These are phyloP conservation scores for Cyclotella baltica DNA, from an alignment of 108 stramenopile genomes.

Conservation along the genomic window DNA sequence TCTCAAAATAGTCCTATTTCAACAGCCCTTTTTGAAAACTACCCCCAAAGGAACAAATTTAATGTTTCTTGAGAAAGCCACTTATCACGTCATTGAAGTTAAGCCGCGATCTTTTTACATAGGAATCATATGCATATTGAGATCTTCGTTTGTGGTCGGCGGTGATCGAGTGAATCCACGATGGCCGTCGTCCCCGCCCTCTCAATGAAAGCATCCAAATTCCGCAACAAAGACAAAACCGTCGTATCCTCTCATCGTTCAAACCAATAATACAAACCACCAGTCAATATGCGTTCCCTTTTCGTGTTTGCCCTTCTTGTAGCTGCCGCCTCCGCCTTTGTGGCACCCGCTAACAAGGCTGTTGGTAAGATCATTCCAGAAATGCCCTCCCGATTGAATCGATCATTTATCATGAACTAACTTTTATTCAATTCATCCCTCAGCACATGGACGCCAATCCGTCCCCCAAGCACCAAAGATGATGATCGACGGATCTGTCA, in stretches of 20 bases:
- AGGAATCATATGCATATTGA: neutral
- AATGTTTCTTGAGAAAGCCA: no score
- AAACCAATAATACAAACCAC: neutral
- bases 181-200: neutral
- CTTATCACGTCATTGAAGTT: slow-evolving; percentile 16
- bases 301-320: slow-evolving; percentile 81
- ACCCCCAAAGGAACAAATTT: no score
- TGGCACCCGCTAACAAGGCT: slow-evolving; percentile 76
- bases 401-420: neutral
- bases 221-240: no score
- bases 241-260: neutral
- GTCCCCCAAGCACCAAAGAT: slow-evolving; percentile 67
- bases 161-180: neutral
- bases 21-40: no score
- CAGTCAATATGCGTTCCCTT: slow-evolving; percentile 57
- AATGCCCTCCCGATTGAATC: neutral
- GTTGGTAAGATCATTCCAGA: slow-evolving; percentile 47
- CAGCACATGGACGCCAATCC: slow-evolving; percentile 57
- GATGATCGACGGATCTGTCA: slow-evolving; percentile 73
- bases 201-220: neutral
- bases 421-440: neutral
- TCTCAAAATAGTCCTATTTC: no score
- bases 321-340: slow-evolving; percentile 86
- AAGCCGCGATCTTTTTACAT: slow-evolving; percentile 2
- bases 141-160: neutral